Base-by-base conservation (phyloP, 2,329 filamentous ascomycete species). In the Aspergillus fischeri region DNA sequence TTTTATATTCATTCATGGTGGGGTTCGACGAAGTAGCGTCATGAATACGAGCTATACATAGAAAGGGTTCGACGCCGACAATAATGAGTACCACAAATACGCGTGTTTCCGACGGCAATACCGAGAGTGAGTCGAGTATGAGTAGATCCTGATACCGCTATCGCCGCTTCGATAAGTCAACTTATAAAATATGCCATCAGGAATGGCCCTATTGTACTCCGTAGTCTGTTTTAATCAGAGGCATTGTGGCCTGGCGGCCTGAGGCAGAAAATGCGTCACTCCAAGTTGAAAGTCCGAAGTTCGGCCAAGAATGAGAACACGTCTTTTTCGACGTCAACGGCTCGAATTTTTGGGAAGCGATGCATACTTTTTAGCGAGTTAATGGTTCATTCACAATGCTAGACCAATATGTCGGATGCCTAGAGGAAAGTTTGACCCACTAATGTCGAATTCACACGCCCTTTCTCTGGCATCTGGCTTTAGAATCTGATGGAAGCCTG, bases 401-500 rank as follows among this genome's bases (percentile, higher is more conserved):
- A 27, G 9, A 1, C 17, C 14, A 20, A 44, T 44, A 17, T 10
- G 1, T 21, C 7, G 20, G 41, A 9, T 9, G n/a, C 41, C 21
- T 47, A n/a, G 6, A 27, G 11, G 44, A 14, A 25, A 3, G 21
- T 47, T 35, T 32, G 48, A 48, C 10, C 14, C 21, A n/a, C n/a
- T 54, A 28, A 14, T 54, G 52, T 32, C 49, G 51, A 52, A 51
- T 48, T 48, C 58, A 54, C 59, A 58, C 65, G 67, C 67, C 68
- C 65, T 70, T 42, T 60, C 50, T 54, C 55, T 68, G 64, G 63
- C 66, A 69, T 58, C 47, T 52, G 51, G 45, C 49, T 60, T 63
- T 71, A 61, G 70, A 73, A 73, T 65, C 68, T 51, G 49, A 70
- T 73, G 65, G 70, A 73, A 73, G 49, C 57, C 44, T 57, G 59